Percentiles rank a stretch among this genome's conserved stretches.
phyloP scores from a whole-genome alignment of 176 grass and related monocot species.

The Rhynchospora breviuscula region DNA sequence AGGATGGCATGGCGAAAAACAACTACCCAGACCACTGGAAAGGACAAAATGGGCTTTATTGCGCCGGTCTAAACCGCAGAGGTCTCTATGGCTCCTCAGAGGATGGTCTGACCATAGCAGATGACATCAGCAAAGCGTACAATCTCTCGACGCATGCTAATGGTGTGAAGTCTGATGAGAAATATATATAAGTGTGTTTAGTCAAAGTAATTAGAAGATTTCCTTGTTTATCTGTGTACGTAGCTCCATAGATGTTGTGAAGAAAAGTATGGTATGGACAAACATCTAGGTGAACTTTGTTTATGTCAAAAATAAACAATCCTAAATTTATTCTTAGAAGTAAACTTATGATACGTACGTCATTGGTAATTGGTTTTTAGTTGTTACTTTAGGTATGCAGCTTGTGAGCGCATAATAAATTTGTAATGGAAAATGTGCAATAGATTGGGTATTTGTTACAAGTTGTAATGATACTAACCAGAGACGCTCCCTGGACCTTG shows the following conservation, averaged over 20 bases:
- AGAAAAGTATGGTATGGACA: not conserved
- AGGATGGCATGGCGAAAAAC: conserved; percentile 29
- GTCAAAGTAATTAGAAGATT: not conserved
- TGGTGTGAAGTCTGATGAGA: conserved; percentile 1
- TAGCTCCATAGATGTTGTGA: not conserved
- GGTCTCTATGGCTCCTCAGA: conserved; percentile 17
- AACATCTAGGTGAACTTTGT: not conserved
- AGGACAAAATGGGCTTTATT: conserved; percentile 33
- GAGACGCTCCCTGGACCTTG: too few species aligned
- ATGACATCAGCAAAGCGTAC: conserved; percentile 30
- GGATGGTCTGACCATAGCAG: conserved; percentile 27
- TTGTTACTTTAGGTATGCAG: not conserved
- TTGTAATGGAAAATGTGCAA: too few species aligned
- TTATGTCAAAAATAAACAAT: not conserved
- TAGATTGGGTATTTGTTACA: too few species aligned
- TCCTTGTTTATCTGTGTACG: not conserved
- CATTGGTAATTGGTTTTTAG: not conserved
- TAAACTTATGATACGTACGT: not conserved
- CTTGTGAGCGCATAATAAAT: too few species aligned
- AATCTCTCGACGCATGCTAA: not conserved
- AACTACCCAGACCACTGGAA: conserved; percentile 36
- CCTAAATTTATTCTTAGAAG: not conserved
- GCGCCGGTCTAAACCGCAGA: conserved; percentile 18
- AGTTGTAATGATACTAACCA: too few species aligned
- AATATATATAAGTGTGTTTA: not conserved